These are phyloP conservation scores for Lentinula edodes DNA, from an alignment of 768 basidiomycete genomes.

Conservation along the genomic window DNA sequence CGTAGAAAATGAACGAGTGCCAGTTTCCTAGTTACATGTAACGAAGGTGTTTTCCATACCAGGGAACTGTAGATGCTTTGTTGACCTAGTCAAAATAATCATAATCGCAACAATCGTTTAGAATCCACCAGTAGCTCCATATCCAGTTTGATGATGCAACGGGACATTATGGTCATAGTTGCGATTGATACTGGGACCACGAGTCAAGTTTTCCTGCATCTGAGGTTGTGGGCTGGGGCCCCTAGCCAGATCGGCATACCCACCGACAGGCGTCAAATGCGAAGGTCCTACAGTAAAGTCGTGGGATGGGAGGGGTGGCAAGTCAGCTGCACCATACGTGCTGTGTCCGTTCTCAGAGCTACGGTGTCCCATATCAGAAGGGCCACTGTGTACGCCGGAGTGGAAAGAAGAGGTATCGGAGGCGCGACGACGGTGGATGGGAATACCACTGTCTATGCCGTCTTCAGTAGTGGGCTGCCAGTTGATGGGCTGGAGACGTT, in stretches of 20 bases:
- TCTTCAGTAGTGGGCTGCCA: constrained; percentile 61
- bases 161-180: constrained; percentile 56
- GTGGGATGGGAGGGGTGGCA: constrained; percentile 58
- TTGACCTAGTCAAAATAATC: neutral
- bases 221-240: constrained; percentile 66
- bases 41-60: neutral
- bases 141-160: constrained; percentile 53
- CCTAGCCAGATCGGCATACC: constrained; percentile 78
- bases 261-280: constrained; percentile 61
- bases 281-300: constrained; percentile 68
- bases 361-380: constrained; percentile 14
- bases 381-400: constrained; percentile 37
- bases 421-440: constrained; percentile 43
- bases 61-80: neutral
- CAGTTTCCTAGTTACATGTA: neutral
- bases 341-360: constrained; percentile 26
- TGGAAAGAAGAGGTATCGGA: constrained; percentile 71
- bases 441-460: constrained; percentile 27
- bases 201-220: constrained; percentile 45
- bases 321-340: constrained; percentile 19
- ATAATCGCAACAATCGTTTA: neutral
- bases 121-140: constrained; percentile 19
- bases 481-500: constrained; percentile 83
- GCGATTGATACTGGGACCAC: constrained; percentile 43
- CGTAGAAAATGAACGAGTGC: neutral